Evolutionary conservation across 108 stramenopile genomes (phyloP), one percentile per base, ranked within the genome.

Genomic region (Cyclotella kingstonii): DNA sequence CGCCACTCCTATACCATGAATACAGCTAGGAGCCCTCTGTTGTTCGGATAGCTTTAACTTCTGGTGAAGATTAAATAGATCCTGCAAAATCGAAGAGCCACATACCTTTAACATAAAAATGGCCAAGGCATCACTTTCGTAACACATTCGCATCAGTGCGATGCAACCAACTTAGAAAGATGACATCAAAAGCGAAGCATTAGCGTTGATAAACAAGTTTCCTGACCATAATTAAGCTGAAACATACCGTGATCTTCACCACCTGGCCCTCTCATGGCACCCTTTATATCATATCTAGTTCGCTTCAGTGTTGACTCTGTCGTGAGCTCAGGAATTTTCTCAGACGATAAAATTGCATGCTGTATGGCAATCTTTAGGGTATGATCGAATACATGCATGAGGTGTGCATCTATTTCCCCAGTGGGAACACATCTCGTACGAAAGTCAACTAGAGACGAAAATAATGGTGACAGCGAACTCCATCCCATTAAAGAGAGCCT

Each of bases 181-280:
- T 19, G 12, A 4, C 38, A 38, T 50, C 34, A 36, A 35, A 28
- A 29, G 18, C 18, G 25, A 14, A 38, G 19, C 15, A 36, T 15
- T 9, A 63, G 5, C 0, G 12, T 38, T 14, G 9, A 14, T 9
- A 23, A 39, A 14, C 10, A 26, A 14, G 40, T n/a, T n/a, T 25
- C 31, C 8, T 3, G 14, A 12, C 11, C n/a, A 45, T 10, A 18
- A 12, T 9, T 26, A 23, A 14, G n/a, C n/a, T n/a, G 63, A 30
- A 9, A 45, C 57, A 30, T 31, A 59, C 57, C 60, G 66, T 85
- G 79, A 65, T 84, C 83, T 56, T 90, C 85, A 18, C 88, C 88
- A 30, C 91, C 91, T 5, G 91, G 86, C 23, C 84, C 85, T 23
- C 91, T 38, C 83, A 90, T 85, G 2, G 91, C 81, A 4, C 91